A percentile compares a stretch with the other conserved stretches of the same genome.
Conservation (phyloP, 2,329 filamentous ascomycete genomes). For the Penicillium capsulatum region DNA sequence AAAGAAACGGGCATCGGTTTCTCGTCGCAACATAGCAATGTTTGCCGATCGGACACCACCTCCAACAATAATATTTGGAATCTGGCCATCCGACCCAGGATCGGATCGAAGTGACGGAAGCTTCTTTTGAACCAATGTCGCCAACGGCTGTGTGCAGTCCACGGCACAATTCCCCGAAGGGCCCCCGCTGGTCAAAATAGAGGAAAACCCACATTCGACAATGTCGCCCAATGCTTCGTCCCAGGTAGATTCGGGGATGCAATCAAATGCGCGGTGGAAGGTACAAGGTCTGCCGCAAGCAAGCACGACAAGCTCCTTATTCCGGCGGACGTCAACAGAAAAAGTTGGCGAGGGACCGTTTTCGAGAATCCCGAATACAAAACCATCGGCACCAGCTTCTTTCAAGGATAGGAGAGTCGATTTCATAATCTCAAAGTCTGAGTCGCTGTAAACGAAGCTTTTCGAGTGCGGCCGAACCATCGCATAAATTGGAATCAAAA, state of each 20-base stretch:
- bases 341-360: background rate
- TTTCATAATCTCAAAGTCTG: conserved; percentile 46
- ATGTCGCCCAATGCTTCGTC: conserved; percentile 33
- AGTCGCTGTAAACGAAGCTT: conserved; percentile 43
- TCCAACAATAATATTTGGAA: conserved; percentile 47
- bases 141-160: conserved; percentile 34
- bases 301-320: conserved; percentile 40
- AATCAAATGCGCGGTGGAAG: conserved; percentile 54
- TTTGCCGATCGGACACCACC: conserved; percentile 50
- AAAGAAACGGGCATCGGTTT: conserved; percentile 33
- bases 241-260: conserved; percentile 27
- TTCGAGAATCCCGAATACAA: conserved; percentile 51
- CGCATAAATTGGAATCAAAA: conserved; percentile 45
- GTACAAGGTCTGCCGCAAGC: conserved; percentile 48
- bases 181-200: conserved; percentile 49
- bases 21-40: conserved; percentile 31
- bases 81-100: background rate
- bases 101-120: background rate
- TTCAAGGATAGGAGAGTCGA: conserved; percentile 36
- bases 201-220: conserved; percentile 43
- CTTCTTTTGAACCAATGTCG: conserved; percentile 18
- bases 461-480: conserved; percentile 53
- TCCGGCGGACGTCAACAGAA: conserved; percentile 42
- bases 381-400: conserved; percentile 40
- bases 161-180: conserved; percentile 32